Evolutionary conservation across 2,329 filamentous ascomycete species (phyloP), one percentile per base, ranked within the genome.

Genomic region (Alternaria gansuensis): DNA sequence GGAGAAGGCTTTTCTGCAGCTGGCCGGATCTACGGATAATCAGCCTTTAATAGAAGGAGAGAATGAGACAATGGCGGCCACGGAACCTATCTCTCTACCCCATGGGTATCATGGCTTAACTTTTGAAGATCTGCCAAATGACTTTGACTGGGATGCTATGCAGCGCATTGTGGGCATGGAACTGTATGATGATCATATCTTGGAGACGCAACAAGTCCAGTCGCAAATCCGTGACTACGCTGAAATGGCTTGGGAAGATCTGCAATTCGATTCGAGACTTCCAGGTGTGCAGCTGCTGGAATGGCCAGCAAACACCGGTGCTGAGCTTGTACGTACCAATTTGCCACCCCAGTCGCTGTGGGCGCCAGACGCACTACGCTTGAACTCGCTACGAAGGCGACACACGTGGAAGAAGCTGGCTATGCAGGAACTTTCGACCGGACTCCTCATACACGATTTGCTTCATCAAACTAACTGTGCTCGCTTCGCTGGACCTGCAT

Each of bases 1-100:
- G 79, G 88, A 92, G 54, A 72, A 77, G 21, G 84, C 85, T 57
- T 84, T 91, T 64, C 82, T 84, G 14, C 64, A 58, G 26, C 33
- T 68, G 31, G 51, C 48, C 11, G 44, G 65, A n/a, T 43, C 52
- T 34, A 9, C 53, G 39, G 43, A 60, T 9, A 26, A 33, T n/a
- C 50, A 13, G 26, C 3, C 21, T 17, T 29, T 28, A 7, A 21
- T 17, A 31, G 54, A 36, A 26, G 23, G 39, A 53, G 29, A n/a
- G 13, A 55, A 41, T 5, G 24, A 51, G 10, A 34, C 3, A 23
- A 43, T 53, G 14, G 50, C 51, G 8, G 21, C 41, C 5, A 29
- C 10, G 21, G 21, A 44, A 10, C 21, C 7, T 3, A 39, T 45
- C 24, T 51, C 48, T 17, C 41, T 63, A 24, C 9, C 23, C 21